These are phyloP conservation scores for Gossypium turneri DNA, from an alignment of 345 rosid genomes.

Conservation along the genomic window DNA sequence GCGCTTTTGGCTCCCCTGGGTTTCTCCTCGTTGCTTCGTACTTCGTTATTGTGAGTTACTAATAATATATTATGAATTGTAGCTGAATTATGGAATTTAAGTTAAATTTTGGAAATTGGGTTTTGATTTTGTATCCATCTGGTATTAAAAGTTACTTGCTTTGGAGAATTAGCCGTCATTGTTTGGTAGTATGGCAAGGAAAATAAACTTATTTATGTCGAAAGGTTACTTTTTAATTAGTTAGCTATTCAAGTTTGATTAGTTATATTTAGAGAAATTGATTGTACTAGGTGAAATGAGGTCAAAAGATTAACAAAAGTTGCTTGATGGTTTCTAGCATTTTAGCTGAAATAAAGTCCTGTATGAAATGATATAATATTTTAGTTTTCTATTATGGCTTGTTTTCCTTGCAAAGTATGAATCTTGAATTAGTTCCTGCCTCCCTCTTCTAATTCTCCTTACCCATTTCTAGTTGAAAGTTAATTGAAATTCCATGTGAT, in stretches of 20 bases:
- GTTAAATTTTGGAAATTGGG: background rate
- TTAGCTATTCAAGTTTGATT: background rate
- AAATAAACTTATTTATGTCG: background rate
- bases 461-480: background rate
- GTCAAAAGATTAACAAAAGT: background rate
- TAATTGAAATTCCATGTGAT: background rate
- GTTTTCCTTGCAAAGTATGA: background rate
- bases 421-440: background rate
- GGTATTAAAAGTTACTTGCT: background rate
- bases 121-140: background rate
- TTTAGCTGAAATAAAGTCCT: background rate
- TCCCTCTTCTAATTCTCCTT: background rate
- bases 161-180: background rate
- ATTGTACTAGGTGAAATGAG: background rate
- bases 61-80: background rate
- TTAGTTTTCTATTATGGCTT: background rate
- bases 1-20: slow-evolving; percentile 84
- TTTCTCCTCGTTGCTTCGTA: slow-evolving; percentile 81
- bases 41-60: slow-evolving; percentile 52
- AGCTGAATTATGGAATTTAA: background rate
- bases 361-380: background rate
- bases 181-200: background rate
- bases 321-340: background rate
- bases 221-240: background rate
- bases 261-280: background rate